These are phyloP conservation scores for Vigna nakashimae DNA, from an alignment of 306 rosid species.

Conservation along the genomic window DNA sequence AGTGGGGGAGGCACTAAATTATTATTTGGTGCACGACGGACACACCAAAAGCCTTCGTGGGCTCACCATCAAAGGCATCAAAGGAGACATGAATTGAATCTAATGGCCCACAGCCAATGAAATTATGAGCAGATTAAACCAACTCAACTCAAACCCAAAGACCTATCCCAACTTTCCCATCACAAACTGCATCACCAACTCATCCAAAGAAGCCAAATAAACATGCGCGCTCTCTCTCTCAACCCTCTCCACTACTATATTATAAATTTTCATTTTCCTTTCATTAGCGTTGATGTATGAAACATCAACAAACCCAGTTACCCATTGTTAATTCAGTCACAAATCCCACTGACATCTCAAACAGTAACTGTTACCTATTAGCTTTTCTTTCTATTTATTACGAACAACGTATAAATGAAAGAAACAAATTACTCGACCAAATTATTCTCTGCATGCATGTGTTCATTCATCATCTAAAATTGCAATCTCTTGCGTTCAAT, in stretches of 20 bases:
- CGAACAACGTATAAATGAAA: neutral
- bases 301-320: neutral
- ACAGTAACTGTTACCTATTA: neutral
- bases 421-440: too few relatives aligned
- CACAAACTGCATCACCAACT: neutral
- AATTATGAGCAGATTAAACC: slow-evolving; percentile 1
- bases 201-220: neutral
- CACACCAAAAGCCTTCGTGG: slow-evolving; percentile 43
- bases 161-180: slow-evolving; percentile 11
- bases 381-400: neutral
- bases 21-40: slow-evolving; percentile 48
- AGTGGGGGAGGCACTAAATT: slow-evolving; percentile 32
- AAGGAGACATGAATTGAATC: slow-evolving; percentile 37
- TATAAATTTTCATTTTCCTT: slow-evolving; percentile 5
- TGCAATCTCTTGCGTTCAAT: neutral
- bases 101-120: slow-evolving; percentile 43
- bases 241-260: neutral
- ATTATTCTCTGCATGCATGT: neutral
- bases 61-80: slow-evolving; percentile 39
- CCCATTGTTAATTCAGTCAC: neutral
- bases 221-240: neutral
- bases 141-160: slow-evolving; percentile 18
- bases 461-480: neutral
- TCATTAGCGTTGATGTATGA: neutral
- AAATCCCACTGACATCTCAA: neutral